Evolutionary conservation across 257 asterid species (phyloP).

Genomic region (Solanum sejunctum): DNA sequence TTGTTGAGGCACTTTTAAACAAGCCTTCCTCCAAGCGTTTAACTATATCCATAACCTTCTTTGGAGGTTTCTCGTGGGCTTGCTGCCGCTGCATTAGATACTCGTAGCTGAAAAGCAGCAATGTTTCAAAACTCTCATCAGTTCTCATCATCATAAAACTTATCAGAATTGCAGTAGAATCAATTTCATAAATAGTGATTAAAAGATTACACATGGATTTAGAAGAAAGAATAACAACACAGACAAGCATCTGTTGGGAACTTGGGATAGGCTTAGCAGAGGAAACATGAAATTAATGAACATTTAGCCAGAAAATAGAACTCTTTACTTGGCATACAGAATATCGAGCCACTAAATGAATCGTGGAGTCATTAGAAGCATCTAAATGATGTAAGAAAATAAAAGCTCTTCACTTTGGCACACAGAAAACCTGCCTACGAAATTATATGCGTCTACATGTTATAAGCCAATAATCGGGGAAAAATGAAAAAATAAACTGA

Average conservation of each 20-base stretch:
- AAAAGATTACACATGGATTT: neutral
- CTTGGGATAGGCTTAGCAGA: neutral
- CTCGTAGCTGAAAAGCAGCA: slow-evolving; percentile 41
- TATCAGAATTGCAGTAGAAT: neutral
- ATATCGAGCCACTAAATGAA: neutral
- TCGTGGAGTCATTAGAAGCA: neutral
- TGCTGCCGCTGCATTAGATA: slow-evolving; percentile 53
- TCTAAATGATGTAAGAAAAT: neutral
- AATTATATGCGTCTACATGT: neutral
- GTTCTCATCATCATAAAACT: neutral
- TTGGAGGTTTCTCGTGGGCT: slow-evolving; percentile 46
- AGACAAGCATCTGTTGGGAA: neutral
- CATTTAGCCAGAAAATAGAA: neutral
- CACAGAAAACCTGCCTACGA: neutral
- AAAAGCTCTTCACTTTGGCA: neutral
- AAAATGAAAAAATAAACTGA: neutral
- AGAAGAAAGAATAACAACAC: neutral
- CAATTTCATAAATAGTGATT: neutral
- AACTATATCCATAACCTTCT: slow-evolving; percentile 55
- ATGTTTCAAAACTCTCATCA: slow-evolving; percentile 3
- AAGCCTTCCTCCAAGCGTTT: slow-evolving; percentile 75
- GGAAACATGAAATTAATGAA: neutral
- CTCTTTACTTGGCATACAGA: neutral
- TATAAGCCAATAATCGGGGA: neutral
- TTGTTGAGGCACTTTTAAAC: slow-evolving; percentile 66